phyloP scores from a whole-genome alignment of 2,329 filamentous ascomycete species.

The Stemphylium beticola region DNA sequence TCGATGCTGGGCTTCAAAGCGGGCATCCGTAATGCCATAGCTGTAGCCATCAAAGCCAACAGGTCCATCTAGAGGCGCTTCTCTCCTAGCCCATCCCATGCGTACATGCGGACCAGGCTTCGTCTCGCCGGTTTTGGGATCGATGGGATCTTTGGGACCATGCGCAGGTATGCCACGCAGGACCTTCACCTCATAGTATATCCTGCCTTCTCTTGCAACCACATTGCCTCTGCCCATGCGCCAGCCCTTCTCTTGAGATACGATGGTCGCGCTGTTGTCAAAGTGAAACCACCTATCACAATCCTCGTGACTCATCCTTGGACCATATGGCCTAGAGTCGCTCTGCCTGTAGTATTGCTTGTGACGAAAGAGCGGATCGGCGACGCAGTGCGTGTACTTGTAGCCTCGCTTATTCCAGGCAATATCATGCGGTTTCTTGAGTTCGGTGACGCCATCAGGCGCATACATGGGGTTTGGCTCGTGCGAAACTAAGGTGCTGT shows the following conservation, averaged over 20 bases:
- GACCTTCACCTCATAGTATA: conserved; percentile 94
- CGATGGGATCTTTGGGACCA: conserved; percentile 48
- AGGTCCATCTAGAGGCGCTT: conserved; percentile 81
- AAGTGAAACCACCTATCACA: conserved; percentile 85
- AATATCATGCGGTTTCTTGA: conserved; percentile 58
- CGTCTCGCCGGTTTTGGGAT: conserved; percentile 43
- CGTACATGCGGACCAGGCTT: conserved; percentile 70
- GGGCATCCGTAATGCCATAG: conserved; percentile 88
- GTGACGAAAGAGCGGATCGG: conserved; percentile 84
- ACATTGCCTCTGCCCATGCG: conserved; percentile 90
- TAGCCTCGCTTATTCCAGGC: conserved; percentile 75
- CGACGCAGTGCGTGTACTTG: conserved; percentile 88
- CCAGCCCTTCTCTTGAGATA: conserved; percentile 93
- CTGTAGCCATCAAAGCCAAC: conserved; percentile 92
- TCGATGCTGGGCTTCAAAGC: conserved; percentile 90
- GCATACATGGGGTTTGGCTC: conserved; percentile 54
- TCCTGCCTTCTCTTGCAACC: conserved; percentile 83
- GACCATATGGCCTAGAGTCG: conserved; percentile 80
- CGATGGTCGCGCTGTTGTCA: conserved; percentile 72
- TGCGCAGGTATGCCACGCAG: conserved; percentile 71
- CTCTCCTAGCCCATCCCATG: conserved; percentile 83
- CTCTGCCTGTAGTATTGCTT: conserved; percentile 89
- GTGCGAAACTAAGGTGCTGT: conserved; percentile 54
- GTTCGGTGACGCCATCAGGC: conserved; percentile 51
- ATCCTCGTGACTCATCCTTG: conserved; percentile 92